phyloP scores from a whole-genome alignment of 2,329 filamentous ascomycete species.

The Elsinoe australis region DNA sequence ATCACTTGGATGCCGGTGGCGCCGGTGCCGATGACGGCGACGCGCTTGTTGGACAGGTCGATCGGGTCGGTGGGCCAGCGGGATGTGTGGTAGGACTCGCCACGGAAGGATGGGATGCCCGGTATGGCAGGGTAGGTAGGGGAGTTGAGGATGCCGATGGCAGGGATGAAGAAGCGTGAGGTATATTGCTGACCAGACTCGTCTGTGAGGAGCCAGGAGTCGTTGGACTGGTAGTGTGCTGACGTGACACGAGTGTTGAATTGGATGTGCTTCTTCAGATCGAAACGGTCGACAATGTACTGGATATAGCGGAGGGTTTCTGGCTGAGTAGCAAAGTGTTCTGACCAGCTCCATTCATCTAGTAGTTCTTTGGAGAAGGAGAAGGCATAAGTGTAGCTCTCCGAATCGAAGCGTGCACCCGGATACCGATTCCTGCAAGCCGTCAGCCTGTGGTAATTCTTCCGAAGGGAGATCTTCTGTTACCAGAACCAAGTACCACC shows the following conservation, averaged over 20 bases:
- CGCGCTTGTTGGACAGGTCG: conserved; percentile 25
- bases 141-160: conserved; percentile 32
- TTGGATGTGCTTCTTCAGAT: conserved; percentile 35
- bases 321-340: conserved; percentile 29
- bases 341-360: conserved; percentile 37
- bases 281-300: conserved; percentile 40
- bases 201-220: conserved; percentile 31
- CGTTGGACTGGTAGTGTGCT: conserved; percentile 31
- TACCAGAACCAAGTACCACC: conserved; percentile 41
- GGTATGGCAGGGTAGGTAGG: conserved; percentile 29
- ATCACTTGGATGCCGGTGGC: conserved; percentile 25
- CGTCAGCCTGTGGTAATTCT: background rate
- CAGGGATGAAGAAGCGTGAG: conserved; percentile 35
- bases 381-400: conserved; percentile 41
- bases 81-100: conserved; percentile 29
- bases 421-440: conserved; percentile 41
- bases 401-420: conserved; percentile 42
- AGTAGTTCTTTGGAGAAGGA: conserved; percentile 38
- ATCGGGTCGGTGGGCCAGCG: conserved; percentile 25
- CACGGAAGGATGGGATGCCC: conserved; percentile 28
- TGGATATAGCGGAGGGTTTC: conserved; percentile 47
- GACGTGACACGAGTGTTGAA: conserved; percentile 35
- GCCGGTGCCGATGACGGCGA: conserved; percentile 30
- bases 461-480: background rate
- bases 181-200: conserved; percentile 27